Conservation (phyloP, 2,329 filamentous ascomycete species). For the Xylariaceae sp. region DNA sequence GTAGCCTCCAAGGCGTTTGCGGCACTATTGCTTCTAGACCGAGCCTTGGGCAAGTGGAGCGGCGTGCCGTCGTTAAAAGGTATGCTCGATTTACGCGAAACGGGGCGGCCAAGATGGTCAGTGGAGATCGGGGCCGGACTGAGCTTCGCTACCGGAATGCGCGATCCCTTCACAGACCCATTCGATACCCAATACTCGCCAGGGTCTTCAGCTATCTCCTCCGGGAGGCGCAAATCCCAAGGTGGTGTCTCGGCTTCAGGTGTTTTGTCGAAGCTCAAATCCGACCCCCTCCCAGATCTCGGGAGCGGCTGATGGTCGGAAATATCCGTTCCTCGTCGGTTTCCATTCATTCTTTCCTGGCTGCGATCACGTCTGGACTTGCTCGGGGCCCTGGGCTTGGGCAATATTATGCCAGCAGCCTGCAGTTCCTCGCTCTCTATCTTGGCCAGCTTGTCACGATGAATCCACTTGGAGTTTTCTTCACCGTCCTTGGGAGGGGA, state of each 20-base stretch:
- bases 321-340: conserved; percentile 25
- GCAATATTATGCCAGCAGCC: conserved; percentile 62
- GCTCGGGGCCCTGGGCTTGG: conserved; percentile 46
- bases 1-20: conserved; percentile 48
- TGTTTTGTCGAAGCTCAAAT: conserved; percentile 27
- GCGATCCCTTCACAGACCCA: conserved; percentile 56
- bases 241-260: conserved; percentile 35
- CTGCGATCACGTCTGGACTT: conserved; percentile 37
- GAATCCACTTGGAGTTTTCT: conserved; percentile 73
- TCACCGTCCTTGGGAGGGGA: conserved; percentile 26
- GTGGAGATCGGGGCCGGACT: conserved; percentile 70
- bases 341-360: conserved; percentile 27
- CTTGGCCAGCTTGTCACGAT: conserved; percentile 72
- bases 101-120: conserved; percentile 63
- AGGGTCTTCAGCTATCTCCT: conserved; percentile 63
- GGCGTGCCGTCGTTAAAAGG: conserved; percentile 49
- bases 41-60: conserved; percentile 52
- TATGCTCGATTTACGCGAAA: conserved; percentile 53
- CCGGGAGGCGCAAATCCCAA: conserved; percentile 70
- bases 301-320: conserved; percentile 21
- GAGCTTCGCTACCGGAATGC: conserved; percentile 77
- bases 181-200: conserved; percentile 45
- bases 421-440: conserved; percentile 78
- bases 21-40: conserved; percentile 61
- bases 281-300: conserved; percentile 41